Percentiles rank a stretch among this genome's conserved stretches.
Evolutionary conservation across 768 basidiomycete genomes (phyloP).

Genomic region (Rhizopogon vulgaris): DNA sequence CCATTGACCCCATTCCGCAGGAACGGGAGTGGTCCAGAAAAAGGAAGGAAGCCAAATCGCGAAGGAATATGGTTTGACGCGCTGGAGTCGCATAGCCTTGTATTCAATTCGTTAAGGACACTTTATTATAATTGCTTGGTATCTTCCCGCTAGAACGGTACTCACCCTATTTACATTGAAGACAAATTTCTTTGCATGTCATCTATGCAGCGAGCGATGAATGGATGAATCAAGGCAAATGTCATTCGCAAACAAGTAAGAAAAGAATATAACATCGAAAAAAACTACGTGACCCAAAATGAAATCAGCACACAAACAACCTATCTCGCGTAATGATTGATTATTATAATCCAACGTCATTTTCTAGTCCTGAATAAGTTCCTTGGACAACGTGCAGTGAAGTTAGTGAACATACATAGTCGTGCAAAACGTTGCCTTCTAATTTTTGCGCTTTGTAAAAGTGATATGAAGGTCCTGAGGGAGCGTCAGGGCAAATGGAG

Average conservation of each 20-base stretch:
- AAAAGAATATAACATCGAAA: no score
- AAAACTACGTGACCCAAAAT: not conserved
- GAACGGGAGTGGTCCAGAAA: not conserved
- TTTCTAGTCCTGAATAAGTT: not conserved
- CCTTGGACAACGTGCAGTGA: no score
- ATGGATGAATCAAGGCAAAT: not conserved
- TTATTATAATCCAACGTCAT: not conserved
- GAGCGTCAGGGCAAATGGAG: conserved; percentile 28
- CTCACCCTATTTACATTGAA: not conserved
- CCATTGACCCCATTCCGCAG: conserved; percentile 1
- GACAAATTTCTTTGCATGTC: not conserved
- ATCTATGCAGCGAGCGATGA: not conserved
- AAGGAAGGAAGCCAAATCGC: not conserved
- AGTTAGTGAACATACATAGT: not conserved
- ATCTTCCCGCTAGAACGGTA: not conserved
- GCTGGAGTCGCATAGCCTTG: not conserved
- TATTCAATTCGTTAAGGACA: not conserved
- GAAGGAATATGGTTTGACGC: not conserved
- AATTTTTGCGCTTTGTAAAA: conserved; percentile 13
- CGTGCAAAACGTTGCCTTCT: not conserved
- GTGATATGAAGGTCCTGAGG: conserved; percentile 28
- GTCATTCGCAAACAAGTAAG: not conserved
- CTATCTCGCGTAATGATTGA: not conserved
- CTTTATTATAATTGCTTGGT: not conserved
- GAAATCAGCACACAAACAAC: not conserved